Evolutionary conservation across 805 yeast genomes (phyloP).

Genomic region (Yamadazyma akitaensis): DNA sequence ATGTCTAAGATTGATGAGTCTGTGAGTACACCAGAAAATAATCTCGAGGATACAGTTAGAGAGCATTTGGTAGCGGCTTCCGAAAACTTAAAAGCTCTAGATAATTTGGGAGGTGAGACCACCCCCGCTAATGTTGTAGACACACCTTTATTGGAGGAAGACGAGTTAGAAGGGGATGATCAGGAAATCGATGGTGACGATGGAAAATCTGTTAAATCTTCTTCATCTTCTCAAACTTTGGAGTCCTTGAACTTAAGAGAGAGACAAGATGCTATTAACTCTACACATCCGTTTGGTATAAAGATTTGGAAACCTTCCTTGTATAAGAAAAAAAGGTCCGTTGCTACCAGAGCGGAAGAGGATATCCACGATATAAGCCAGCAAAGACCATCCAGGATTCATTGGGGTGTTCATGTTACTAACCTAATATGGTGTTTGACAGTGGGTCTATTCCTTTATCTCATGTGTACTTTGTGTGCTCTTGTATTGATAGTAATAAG

Average conservation of each 20-base stretch:
- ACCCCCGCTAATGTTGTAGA: slow-evolving; percentile 9
- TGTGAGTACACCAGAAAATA: background rate
- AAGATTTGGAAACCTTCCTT: slow-evolving; percentile 98
- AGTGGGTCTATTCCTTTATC: slow-evolving; percentile 61
- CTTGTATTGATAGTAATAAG: slow-evolving; percentile 42
- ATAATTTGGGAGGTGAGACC: slow-evolving; percentile 14
- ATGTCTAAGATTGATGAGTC: slow-evolving; percentile 7
- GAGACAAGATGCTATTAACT: slow-evolving; percentile 93
- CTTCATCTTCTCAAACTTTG: slow-evolving; percentile 45
- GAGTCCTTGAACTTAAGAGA: slow-evolving; percentile 88
- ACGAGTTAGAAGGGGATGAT: slow-evolving; percentile 21
- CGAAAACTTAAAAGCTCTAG: slow-evolving; percentile 17
- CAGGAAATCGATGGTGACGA: slow-evolving; percentile 21
- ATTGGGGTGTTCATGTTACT: slow-evolving; percentile 59
- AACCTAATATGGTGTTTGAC: slow-evolving; percentile 73
- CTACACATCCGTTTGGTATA: slow-evolving; percentile 97
- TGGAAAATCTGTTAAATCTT: slow-evolving; percentile 22
- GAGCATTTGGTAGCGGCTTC: slow-evolving; percentile 21
- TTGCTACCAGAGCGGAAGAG: slow-evolving; percentile 84
- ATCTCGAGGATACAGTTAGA: slow-evolving; percentile 16
- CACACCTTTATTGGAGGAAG: slow-evolving; percentile 16
- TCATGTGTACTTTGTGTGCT: slow-evolving; percentile 51
- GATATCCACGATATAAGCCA: slow-evolving; percentile 79
- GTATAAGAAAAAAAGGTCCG: slow-evolving; percentile 89
- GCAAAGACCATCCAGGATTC: slow-evolving; percentile 31